Evolutionary conservation across 2,329 filamentous ascomycete species (phyloP).

Genomic region (Elsinoe batatas): DNA sequence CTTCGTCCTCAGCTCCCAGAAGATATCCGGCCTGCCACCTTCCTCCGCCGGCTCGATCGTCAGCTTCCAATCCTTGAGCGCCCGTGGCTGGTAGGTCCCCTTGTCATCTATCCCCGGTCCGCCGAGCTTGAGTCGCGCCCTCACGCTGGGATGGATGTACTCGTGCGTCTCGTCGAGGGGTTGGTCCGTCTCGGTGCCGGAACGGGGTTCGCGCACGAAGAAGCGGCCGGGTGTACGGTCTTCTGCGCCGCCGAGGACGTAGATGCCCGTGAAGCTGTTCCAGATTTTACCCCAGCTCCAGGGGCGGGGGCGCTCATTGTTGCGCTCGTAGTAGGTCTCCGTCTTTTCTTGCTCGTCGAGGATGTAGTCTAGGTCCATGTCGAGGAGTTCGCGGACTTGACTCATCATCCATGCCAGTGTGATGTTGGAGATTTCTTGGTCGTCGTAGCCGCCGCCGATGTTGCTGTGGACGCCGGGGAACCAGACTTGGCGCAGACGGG

Average conservation of each 20-base stretch:
- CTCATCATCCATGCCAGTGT: conserved; percentile 49
- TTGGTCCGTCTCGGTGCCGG: conserved; percentile 32
- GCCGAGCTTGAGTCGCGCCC: conserved; percentile 34
- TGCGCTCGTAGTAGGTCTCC: conserved; percentile 35
- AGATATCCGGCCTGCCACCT: conserved; percentile 32
- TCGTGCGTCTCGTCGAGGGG: conserved; percentile 41
- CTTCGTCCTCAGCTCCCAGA: conserved; percentile 32
- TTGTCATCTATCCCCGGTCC: conserved; percentile 39
- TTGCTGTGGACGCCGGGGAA: conserved; percentile 39
- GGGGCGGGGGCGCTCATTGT: conserved; percentile 32
- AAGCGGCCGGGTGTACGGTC: conserved; percentile 40
- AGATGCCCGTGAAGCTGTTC: conserved; percentile 37
- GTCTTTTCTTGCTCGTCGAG: conserved; percentile 39
- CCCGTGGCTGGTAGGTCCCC: conserved; percentile 35
- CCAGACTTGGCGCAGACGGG: conserved; percentile 39
- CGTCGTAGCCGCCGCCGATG: conserved; percentile 36
- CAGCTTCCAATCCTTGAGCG: conserved; percentile 39
- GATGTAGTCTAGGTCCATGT: conserved; percentile 39
- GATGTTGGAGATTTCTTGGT: conserved; percentile 42
- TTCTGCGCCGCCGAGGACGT: conserved; percentile 36
- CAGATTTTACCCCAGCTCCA: conserved; percentile 42
- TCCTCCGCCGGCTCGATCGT: conserved; percentile 33
- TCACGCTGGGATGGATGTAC: conserved; percentile 42
- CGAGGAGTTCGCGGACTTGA: conserved; percentile 39
- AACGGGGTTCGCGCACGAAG: conserved; percentile 35